These are phyloP conservation scores for Mycosarcoma mackinlayi DNA, from an alignment of 1,284 basidiomycete genomes.

Conservation along the genomic window DNA sequence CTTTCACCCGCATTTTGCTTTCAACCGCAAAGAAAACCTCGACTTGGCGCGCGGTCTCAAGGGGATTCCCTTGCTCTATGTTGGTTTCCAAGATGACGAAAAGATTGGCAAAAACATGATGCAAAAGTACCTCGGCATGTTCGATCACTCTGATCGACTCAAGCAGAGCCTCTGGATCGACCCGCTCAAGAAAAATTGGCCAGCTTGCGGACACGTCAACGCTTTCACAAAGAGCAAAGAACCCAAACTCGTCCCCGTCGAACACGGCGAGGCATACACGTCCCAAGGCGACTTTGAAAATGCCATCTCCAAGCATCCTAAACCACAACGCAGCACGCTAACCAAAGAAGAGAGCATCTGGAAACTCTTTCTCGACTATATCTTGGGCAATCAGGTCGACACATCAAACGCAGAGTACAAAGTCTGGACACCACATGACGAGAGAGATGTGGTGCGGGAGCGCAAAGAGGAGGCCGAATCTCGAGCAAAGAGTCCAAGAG, in stretches of 20 bases:
- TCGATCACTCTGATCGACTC: conserved; percentile 45
- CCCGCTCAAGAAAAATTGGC: conserved; percentile 47
- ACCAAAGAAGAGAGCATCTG: conserved; percentile 56
- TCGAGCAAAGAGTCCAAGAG: conserved; percentile 20
- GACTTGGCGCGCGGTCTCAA: conserved; percentile 34
- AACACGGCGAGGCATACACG: conserved; percentile 51
- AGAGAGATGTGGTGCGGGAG: conserved; percentile 39
- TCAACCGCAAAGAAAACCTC: conserved; percentile 42
- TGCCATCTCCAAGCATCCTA: conserved; percentile 24
- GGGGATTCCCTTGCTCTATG: conserved; percentile 39
- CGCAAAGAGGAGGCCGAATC: conserved; percentile 15
- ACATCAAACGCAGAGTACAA: conserved; percentile 31
- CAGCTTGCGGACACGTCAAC: conserved; percentile 49
- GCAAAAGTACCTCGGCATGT: conserved; percentile 51
- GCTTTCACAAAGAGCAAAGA: conserved; percentile 41
- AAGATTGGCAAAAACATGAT: conserved; percentile 59
- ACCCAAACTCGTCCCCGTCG: conserved; percentile 28
- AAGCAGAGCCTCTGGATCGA: conserved; percentile 58
- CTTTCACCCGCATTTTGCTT: conserved; percentile 56
- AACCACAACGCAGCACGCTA: conserved; percentile 26
- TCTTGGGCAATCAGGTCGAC: conserved; percentile 40
- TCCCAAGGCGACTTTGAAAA: conserved; percentile 25
- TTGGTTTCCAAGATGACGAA: conserved; percentile 59
- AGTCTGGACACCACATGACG: conserved; percentile 38
- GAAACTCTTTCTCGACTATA: conserved; percentile 52